These are phyloP conservation scores for Cercospora sojina DNA, from an alignment of 2,329 filamentous ascomycete species.

Conservation along the genomic window DNA sequence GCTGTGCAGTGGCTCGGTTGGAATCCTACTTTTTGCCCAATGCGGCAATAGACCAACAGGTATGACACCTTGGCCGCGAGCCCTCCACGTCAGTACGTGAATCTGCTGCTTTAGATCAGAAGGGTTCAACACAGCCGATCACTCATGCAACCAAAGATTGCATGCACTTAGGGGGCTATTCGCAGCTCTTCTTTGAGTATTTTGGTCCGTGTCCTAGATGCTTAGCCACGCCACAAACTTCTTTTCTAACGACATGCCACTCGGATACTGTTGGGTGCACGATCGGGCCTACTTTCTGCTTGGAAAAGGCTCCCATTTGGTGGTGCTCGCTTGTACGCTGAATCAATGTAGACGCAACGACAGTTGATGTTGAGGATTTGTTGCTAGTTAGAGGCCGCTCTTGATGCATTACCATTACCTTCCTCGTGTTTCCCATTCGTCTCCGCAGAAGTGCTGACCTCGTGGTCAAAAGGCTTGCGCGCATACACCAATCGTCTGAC, in stretches of 20 bases:
- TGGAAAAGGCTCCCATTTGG: neutral
- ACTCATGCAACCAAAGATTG: neutral
- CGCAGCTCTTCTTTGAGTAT: neutral
- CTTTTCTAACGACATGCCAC: neutral
- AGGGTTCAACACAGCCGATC: neutral
- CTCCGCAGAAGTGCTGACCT: neutral
- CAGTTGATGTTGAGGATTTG: no score
- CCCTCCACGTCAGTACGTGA: neutral
- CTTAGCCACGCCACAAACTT: neutral
- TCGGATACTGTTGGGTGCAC: neutral
- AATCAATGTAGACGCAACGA: neutral
- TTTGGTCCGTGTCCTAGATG: neutral
- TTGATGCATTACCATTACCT: neutral
- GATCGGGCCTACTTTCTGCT: neutral
- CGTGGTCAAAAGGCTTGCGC: conserved; percentile 20
- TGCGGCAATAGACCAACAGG: neutral
- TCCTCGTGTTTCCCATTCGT: neutral
- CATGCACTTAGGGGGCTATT: neutral
- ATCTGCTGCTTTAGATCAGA: neutral
- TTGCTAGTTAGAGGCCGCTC: neutral
- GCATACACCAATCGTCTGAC: conserved; percentile 26
- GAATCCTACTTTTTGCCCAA: neutral
- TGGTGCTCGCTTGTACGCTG: neutral
- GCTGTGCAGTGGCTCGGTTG: neutral
- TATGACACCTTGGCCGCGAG: neutral